A percentile compares a stretch with the other conserved stretches of the same genome.
These are phyloP conservation scores for Cadophora sp. DNA, from an alignment of 2,329 filamentous ascomycete species.

Conservation along the genomic window DNA sequence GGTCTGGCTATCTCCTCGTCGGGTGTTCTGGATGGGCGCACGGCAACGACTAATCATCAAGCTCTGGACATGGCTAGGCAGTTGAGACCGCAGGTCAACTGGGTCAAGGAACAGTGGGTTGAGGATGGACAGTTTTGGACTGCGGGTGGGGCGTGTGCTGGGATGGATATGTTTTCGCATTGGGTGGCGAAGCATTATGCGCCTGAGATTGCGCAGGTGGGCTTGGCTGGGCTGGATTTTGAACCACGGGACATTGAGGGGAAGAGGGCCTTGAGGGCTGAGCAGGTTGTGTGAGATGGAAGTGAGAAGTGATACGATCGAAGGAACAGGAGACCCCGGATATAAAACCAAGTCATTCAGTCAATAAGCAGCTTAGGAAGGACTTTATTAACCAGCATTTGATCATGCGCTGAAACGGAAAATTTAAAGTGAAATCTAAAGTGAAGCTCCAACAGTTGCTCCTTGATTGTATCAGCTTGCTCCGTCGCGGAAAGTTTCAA, in stretches of 20 bases:
- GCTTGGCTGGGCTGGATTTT: slow-evolving; percentile 34
- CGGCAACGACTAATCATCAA: slow-evolving; percentile 51
- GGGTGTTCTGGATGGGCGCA: slow-evolving; percentile 51
- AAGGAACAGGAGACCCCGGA: background rate
- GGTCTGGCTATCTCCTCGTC: slow-evolving; percentile 43
- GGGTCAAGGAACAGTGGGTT: slow-evolving; percentile 53
- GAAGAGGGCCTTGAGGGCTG: slow-evolving; percentile 28
- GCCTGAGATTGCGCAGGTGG: slow-evolving; percentile 30
- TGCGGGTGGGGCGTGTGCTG: slow-evolving; percentile 51
- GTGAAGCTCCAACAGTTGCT: too few species aligned
- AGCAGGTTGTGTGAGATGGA: background rate
- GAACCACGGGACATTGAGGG: slow-evolving; percentile 44
- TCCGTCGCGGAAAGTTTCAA: too few species aligned
- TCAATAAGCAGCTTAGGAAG: background rate
- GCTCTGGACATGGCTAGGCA: slow-evolving; percentile 42
- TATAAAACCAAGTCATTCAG: background rate
- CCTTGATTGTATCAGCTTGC: too few species aligned
- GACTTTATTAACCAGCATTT: too few species aligned
- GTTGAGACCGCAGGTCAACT: slow-evolving; percentile 50
- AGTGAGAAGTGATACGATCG: background rate
- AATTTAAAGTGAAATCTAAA: too few species aligned
- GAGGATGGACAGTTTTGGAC: slow-evolving; percentile 56
- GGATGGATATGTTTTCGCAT: slow-evolving; percentile 47
- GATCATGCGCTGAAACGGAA: too few species aligned
- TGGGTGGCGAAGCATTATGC: slow-evolving; percentile 39